Conservation (phyloP, 805 yeast genomes). For the Millerozyma miso region DNA sequence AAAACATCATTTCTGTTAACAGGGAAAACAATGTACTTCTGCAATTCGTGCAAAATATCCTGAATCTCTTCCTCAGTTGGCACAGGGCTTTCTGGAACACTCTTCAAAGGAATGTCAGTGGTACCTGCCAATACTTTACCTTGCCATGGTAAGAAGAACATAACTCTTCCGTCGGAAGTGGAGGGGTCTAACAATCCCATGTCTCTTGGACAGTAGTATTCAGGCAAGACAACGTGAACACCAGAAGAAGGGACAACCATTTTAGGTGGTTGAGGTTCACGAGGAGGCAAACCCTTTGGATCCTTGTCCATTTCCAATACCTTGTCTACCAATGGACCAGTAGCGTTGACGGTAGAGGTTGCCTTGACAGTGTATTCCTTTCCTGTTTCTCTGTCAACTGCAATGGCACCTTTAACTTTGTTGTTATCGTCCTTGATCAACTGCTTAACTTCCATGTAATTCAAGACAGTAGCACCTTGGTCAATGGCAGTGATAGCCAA, state of each 20-base stretch:
- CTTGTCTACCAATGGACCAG: conserved; percentile 89
- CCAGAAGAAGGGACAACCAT: conserved; percentile 96
- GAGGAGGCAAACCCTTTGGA: conserved; percentile 60
- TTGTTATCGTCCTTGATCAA: conserved; percentile 60
- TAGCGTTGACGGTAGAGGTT: conserved; percentile 80
- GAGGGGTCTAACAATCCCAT: conserved; percentile 89
- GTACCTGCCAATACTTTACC: conserved; percentile 96
- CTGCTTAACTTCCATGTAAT: conserved; percentile 79
- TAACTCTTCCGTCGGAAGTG: conserved; percentile 92
- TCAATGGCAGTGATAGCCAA: conserved; percentile 82
- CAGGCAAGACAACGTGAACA: conserved; percentile 89
- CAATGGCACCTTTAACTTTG: conserved; percentile 71
- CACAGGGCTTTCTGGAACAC: conserved; percentile 69
- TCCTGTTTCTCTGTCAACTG: conserved; percentile 67
- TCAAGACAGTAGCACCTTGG: conserved; percentile 84
- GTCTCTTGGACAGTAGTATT: conserved; percentile 81
- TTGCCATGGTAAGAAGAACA: conserved; percentile 98
- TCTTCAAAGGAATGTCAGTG: conserved; percentile 80
- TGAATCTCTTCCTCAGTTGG: conserved; percentile 87
- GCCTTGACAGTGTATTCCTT: conserved; percentile 59
- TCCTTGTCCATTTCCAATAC: conserved; percentile 82
- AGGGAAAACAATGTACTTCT: conserved; percentile 83
- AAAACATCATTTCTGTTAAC: conserved; percentile 86
- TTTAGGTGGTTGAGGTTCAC: conserved; percentile 47
- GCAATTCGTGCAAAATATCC: conserved; percentile 82